phyloP scores from a whole-genome alignment of 768 basidiomycete genomes.

The Mycena indigotica region DNA sequence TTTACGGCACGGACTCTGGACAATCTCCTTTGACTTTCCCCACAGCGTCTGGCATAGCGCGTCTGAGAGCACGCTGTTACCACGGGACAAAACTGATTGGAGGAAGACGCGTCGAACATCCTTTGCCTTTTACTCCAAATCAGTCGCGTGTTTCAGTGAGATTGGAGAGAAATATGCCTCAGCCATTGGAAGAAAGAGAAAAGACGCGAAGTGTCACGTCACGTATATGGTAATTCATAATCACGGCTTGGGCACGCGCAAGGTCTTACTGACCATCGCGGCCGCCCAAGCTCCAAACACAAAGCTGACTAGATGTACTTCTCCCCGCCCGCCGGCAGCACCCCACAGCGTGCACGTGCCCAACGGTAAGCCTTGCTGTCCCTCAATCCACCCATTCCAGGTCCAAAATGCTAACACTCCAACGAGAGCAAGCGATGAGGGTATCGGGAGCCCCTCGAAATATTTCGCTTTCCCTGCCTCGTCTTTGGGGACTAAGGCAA shows the following conservation, averaged over 20 bases:
- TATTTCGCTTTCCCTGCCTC: conserved; percentile 84
- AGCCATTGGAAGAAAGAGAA: conserved; percentile 13
- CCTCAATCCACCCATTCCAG: conserved; percentile 82
- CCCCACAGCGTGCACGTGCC: conserved; percentile 80
- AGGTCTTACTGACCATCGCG: conserved; percentile 97
- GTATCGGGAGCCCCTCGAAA: conserved; percentile 98
- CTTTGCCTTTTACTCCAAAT: conserved; percentile 37
- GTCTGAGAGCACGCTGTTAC: conserved; percentile 67
- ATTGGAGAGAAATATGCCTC: conserved; percentile 11
- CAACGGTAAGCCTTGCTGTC: conserved; percentile 71
- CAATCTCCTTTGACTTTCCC: conserved; percentile 65
- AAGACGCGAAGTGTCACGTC: not conserved
- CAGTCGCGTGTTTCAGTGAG: no score
- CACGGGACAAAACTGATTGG: conserved; percentile 64
- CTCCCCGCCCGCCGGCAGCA: conserved; percentile 69
- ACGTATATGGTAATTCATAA: not conserved
- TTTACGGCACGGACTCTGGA: conserved; percentile 53
- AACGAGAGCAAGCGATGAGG: conserved; percentile 83
- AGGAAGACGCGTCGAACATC: conserved; percentile 80
- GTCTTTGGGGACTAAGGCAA: conserved; percentile 91
- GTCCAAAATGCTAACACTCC: conserved; percentile 80
- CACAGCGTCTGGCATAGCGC: conserved; percentile 67
- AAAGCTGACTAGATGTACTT: conserved; percentile 78
- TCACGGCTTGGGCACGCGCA: conserved; percentile 79
- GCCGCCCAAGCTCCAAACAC: conserved; percentile 89